Conservation (phyloP, 768 basidiomycete species). For the Tulasnella sp. region DNA sequence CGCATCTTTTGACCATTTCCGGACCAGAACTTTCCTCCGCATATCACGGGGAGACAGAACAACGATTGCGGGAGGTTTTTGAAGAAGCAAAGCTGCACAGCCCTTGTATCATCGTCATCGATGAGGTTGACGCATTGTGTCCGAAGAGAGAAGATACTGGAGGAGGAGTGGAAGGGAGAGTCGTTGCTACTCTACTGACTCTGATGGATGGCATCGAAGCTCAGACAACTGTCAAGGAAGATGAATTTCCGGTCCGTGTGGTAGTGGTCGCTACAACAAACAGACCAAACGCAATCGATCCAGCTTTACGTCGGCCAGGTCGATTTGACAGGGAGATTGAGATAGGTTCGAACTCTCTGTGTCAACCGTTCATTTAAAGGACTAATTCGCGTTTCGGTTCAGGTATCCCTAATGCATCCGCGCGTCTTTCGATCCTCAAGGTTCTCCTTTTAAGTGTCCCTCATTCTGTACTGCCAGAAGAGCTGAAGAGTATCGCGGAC, state of each 20-base stretch:
- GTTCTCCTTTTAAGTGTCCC: conserved; percentile 81
- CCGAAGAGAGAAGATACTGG: conserved; percentile 85
- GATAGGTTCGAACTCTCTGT: conserved; percentile 55
- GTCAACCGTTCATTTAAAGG: not conserved
- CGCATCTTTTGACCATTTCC: conserved; percentile 77
- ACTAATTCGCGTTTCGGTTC: conserved; percentile 22
- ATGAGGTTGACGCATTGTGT: conserved; percentile 93
- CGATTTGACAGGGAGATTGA: conserved; percentile 94
- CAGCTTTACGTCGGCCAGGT: conserved; percentile 82
- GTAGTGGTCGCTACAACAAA: conserved; percentile 97
- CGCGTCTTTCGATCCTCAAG: conserved; percentile 79
- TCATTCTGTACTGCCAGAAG: conserved; percentile 55
- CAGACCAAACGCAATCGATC: conserved; percentile 91
- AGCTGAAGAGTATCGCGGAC: conserved; percentile 63
- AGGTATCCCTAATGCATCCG: conserved; percentile 87
- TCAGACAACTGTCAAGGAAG: conserved; percentile 50
- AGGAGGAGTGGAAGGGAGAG: conserved; percentile 90
- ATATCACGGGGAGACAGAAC: conserved; percentile 96
- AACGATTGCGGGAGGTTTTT: conserved; percentile 84
- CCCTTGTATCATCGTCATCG: conserved; percentile 90
- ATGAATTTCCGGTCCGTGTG: conserved; percentile 49
- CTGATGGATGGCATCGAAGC: conserved; percentile 77
- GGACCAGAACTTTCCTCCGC: conserved; percentile 93
- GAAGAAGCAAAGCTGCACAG: conserved; percentile 72
- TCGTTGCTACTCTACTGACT: conserved; percentile 91